Conservation (phyloP, 2,329 filamentous ascomycete species). For the Neonectria ditissima region DNA sequence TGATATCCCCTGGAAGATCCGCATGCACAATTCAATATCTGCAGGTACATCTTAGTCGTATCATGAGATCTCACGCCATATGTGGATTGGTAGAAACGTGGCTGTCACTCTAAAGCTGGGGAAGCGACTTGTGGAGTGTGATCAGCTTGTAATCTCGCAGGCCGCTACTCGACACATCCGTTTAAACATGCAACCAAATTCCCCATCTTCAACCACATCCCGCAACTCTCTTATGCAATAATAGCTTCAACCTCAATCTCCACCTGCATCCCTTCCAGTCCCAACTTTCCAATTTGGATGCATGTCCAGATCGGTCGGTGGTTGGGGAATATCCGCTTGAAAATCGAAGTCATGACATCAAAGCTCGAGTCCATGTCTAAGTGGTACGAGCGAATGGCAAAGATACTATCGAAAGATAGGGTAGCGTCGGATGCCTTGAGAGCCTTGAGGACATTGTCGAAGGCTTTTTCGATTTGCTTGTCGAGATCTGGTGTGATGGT, state of each 20-base stretch:
- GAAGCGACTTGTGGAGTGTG: background rate
- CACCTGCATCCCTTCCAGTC: conserved; percentile 26
- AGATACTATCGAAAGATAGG: conserved; percentile 18
- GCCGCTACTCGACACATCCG: background rate
- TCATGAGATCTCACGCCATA: background rate
- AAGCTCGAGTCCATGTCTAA: conserved; percentile 30
- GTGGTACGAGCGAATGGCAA: conserved; percentile 26
- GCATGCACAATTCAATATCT: background rate
- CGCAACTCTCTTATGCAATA: background rate
- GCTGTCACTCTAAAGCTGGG: background rate
- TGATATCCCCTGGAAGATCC: background rate
- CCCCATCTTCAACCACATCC: too few species aligned
- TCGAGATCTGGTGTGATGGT: conserved; percentile 11
- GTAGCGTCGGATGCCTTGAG: conserved; percentile 10
- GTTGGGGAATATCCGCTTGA: conserved; percentile 28
- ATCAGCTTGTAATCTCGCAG: background rate
- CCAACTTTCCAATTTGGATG: conserved; percentile 28
- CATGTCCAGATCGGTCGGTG: conserved; percentile 30
- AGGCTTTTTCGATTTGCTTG: conserved; percentile 18
- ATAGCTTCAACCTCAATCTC: conserved; percentile 27
- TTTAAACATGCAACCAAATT: too few species aligned
- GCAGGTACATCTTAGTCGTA: too few species aligned
- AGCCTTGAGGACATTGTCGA: conserved; percentile 22
- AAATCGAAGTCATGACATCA: conserved; percentile 15
- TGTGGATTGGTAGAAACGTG: background rate